These are phyloP conservation scores for Calonectria fujianensis DNA, from an alignment of 2,329 filamentous ascomycete genomes.

Conservation along the genomic window DNA sequence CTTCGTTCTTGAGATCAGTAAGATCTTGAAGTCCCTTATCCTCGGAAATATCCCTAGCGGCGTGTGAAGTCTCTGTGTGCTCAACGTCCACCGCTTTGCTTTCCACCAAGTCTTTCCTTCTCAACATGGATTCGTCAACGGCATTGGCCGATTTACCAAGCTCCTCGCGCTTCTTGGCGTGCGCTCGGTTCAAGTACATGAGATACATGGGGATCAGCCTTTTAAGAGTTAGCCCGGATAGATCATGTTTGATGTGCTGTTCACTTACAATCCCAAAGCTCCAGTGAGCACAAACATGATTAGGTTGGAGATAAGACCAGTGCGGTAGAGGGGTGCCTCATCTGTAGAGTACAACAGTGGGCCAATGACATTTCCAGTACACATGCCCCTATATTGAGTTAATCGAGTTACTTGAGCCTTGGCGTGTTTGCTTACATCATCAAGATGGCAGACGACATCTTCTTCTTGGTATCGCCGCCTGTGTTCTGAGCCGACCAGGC, in stretches of 20 bases:
- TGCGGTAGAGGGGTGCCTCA: conserved; percentile 59
- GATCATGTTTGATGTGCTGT: not conserved
- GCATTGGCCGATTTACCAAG: conserved; percentile 74
- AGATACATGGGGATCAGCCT: conserved; percentile 65
- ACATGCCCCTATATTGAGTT: conserved; percentile 65
- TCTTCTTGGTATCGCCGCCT: conserved; percentile 78
- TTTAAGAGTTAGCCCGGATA: not conserved
- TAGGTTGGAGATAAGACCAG: conserved; percentile 74
- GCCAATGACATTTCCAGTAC: conserved; percentile 76
- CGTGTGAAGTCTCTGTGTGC: conserved; percentile 3
- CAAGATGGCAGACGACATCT: conserved; percentile 73
- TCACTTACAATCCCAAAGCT: conserved; percentile 58
- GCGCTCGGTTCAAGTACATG: conserved; percentile 70
- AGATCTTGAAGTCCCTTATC: conserved; percentile 36
- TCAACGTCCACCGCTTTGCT: conserved; percentile 43
- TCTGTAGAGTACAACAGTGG: conserved; percentile 72
- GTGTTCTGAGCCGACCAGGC: conserved; percentile 73
- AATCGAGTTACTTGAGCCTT: not conserved
- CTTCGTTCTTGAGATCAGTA: conserved; percentile 50
- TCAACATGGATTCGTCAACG: conserved; percentile 71
- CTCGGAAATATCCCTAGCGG: conserved; percentile 1
- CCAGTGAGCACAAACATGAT: conserved; percentile 75
- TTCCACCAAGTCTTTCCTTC: conserved; percentile 30
- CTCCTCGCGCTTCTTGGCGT: conserved; percentile 70
- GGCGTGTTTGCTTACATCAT: conserved; percentile 63